A percentile compares a stretch with the other conserved stretches of the same genome.
These are phyloP conservation scores for Tylopilus sp. DNA, from an alignment of 1,284 basidiomycete species.

Conservation along the genomic window DNA sequence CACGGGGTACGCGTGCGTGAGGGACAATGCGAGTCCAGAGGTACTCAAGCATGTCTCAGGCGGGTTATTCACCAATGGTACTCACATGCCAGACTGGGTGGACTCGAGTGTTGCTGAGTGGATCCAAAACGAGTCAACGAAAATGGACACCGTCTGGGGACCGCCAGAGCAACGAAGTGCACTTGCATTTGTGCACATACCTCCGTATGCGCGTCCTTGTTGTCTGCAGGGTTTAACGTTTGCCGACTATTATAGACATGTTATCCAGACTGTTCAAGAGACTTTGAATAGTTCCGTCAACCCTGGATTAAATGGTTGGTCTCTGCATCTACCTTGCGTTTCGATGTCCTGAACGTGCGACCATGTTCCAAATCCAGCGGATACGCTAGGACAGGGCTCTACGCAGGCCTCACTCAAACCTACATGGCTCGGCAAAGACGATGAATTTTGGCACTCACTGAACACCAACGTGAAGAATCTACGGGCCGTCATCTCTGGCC, in stretches of 20 bases:
- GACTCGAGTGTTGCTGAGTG: conserved; percentile 57
- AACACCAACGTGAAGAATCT: conserved; percentile 59
- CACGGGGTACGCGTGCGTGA: conserved; percentile 43
- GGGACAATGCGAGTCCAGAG: background rate
- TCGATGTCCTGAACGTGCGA: background rate
- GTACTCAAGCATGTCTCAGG: conserved; percentile 34
- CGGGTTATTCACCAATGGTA: conserved; percentile 45
- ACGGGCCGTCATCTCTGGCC: conserved; percentile 62
- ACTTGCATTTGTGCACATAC: conserved; percentile 69
- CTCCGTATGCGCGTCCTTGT: conserved; percentile 41
- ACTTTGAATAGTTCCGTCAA: conserved; percentile 46
- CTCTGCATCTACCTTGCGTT: background rate
- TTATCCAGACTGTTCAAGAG: conserved; percentile 49
- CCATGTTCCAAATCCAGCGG: conserved; percentile 38
- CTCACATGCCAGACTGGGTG: conserved; percentile 59
- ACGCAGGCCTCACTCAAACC: conserved; percentile 49
- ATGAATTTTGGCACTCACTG: conserved; percentile 58
- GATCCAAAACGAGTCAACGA: conserved; percentile 49
- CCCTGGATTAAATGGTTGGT: conserved; percentile 59
- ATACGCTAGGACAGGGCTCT: conserved; percentile 53
- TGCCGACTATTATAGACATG: conserved; percentile 38
- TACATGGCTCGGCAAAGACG: conserved; percentile 43
- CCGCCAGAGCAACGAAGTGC: conserved; percentile 47
- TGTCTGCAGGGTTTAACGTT: background rate
- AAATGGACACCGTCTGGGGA: conserved; percentile 53